Conservation (phyloP, 768 basidiomycete species). For the Coprinellus aureogranulatus region DNA sequence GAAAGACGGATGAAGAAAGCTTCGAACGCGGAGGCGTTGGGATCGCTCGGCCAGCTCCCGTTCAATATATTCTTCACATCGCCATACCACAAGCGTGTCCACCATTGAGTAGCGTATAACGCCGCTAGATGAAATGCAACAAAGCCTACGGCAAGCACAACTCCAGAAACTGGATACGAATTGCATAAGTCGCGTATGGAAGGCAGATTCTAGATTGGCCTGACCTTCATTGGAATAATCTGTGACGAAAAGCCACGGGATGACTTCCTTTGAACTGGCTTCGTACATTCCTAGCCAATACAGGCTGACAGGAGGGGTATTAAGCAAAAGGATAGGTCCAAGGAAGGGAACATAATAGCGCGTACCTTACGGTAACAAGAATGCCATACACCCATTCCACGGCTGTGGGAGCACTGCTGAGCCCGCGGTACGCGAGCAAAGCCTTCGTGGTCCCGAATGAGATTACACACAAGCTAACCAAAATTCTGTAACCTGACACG, state of each 20-base stretch:
- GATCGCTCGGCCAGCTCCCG: not conserved
- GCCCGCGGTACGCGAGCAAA: conserved; percentile 3
- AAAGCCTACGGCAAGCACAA: not conserved
- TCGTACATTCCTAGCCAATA: conserved; percentile 7
- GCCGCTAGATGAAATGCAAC: not conserved
- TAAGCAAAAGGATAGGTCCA: not conserved
- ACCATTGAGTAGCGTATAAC: not conserved
- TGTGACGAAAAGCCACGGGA: conserved; percentile 5
- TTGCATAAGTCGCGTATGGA: not conserved
- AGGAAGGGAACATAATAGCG: no score
- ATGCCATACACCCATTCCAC: conserved; percentile 12
- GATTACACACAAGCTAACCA: conserved; percentile 1
- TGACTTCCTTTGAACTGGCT: not conserved
- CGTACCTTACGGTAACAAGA: conserved; percentile 3
- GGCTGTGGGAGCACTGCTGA: not conserved
- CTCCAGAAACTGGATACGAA: not conserved
- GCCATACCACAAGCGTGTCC: not conserved
- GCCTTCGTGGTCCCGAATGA: conserved; percentile 10
- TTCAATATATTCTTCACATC: not conserved
- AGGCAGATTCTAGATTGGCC: not conserved
- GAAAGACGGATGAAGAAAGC: not conserved
- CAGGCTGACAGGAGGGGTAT: not conserved
- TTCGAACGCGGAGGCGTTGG: not conserved
- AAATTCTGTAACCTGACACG: conserved; percentile 10
- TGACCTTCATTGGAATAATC: not conserved